Percentiles rank a stretch among this genome's conserved stretches.
Conservation (phyloP, 305 asterid genomes). For the Solanum hybrid region DNA sequence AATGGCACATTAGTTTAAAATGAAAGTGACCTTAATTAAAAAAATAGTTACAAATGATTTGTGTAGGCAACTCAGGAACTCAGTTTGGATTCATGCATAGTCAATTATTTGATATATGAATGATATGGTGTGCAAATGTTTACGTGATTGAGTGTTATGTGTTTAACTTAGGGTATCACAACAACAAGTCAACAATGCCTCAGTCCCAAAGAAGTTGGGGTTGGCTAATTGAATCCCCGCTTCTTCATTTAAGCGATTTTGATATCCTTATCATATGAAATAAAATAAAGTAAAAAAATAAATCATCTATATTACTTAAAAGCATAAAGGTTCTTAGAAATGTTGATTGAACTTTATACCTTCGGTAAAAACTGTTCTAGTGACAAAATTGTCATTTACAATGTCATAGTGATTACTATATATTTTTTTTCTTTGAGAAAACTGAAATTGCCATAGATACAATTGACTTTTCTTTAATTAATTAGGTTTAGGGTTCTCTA, state of each 20-base stretch:
- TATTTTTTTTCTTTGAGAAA: not conserved
- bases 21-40: not conserved
- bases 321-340: not conserved
- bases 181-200: not conserved
- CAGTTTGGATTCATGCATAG: not conserved
- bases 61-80: not conserved
- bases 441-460: not conserved
- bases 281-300: not conserved
- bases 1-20: too few species aligned
- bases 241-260: not conserved
- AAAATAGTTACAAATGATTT: too few species aligned
- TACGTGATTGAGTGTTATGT: not conserved
- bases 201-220: not conserved
- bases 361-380: not conserved
- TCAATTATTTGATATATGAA: not conserved
- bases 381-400: not conserved
- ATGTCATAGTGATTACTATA: not conserved
- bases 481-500: not conserved
- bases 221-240: not conserved
- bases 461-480: too few species aligned
- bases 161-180: not conserved
- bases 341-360: not conserved
- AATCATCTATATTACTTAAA: too few species aligned
- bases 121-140: not conserved
- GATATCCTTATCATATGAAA: not conserved